Evolutionary conservation across 2,329 filamentous ascomycete species (phyloP), one percentile per base, ranked within the genome.

Genomic region (Fusarium algeriense): DNA sequence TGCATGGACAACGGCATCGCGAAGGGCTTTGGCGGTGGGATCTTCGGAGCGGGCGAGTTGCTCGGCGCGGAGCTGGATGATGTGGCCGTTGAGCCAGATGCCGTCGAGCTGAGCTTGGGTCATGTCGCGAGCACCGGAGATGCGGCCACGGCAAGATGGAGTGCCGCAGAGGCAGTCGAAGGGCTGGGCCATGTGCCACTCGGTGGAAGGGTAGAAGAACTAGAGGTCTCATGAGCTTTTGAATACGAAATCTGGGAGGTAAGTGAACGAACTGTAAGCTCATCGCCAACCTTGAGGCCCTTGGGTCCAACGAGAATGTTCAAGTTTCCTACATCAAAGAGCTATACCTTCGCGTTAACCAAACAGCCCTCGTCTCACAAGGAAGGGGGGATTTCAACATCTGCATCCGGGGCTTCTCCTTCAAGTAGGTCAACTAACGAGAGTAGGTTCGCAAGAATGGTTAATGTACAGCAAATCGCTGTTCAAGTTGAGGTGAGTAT

Each of bases 131-230:
- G 91, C 91, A 19, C 91, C 91, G 45, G 81, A 79, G 69, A 93
- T 92, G 69, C 80, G 84, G 19, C 90, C 90, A 56, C 85, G 85
- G 81, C 91, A 93, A 23, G 82, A 81, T 1, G 82, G 72, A 7
- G 83, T 84, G 67, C 85, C 84, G 78, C 91, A 93, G 64, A 87
- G 82, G 78, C 91, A 93, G 65, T 87, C 81, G 77, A 93, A 93
- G 7, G 90, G 86, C 82, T 93, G 91, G 35, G 89, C 88, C 91
- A 93, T 93, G 75, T 84, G 76, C 90, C 90, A 93, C 80, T 93
- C 91, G 3, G 91, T 93, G 58, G 89, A 92, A 7, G 91, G 91
- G 75, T 93, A 93, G 81, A 93, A 93, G 82, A 93, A 93, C 78
- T 88, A 56, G 20, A 14, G 17, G 2, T 15, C 3, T 19, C 23